phyloP scores from a whole-genome alignment of 2,329 filamentous ascomycete genomes.

The Ophiostoma angusticollis region DNA sequence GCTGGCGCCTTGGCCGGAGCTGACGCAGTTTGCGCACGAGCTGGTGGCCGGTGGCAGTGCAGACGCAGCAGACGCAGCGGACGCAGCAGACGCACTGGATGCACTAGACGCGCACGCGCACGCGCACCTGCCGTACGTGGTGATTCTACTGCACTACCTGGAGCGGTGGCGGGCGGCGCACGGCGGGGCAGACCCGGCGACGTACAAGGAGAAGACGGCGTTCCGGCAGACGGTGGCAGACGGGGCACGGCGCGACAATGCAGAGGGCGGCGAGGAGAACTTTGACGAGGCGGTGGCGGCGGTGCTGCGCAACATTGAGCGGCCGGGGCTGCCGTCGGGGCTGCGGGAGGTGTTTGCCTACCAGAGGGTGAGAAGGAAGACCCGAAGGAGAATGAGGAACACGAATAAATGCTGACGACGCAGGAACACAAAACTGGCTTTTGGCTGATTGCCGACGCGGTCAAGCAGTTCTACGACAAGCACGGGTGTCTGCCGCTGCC shows the following conservation, averaged over 20 bases:
- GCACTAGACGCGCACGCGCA: slow-evolving; percentile 66
- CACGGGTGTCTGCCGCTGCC: slow-evolving; percentile 69
- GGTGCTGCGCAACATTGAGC: slow-evolving; percentile 74
- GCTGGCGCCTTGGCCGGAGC: slow-evolving; percentile 73
- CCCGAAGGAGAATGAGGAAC: too few relatives aligned
- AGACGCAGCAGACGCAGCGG: too few relatives aligned
- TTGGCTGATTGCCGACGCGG: slow-evolving; percentile 77
- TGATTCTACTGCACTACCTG: slow-evolving; percentile 71
- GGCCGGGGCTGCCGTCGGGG: slow-evolving; percentile 52
- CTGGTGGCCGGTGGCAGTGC: slow-evolving; percentile 55
- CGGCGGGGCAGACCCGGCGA: slow-evolving; percentile 53
- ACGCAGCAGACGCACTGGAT: too few relatives aligned
- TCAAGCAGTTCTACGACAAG: slow-evolving; percentile 62
- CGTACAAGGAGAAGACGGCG: slow-evolving; percentile 73
- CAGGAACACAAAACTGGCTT: slow-evolving; percentile 43
- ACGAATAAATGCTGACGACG: too few relatives aligned
- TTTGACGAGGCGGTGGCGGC: slow-evolving; percentile 84
- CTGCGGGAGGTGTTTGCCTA: slow-evolving; percentile 71
- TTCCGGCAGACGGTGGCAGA: slow-evolving; percentile 61
- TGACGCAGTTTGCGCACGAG: slow-evolving; percentile 51
- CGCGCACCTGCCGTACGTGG: slow-evolving; percentile 80
- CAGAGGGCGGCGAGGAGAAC: slow-evolving; percentile 90
- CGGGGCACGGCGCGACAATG: slow-evolving; percentile 55
- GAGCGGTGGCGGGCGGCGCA: slow-evolving; percentile 65
- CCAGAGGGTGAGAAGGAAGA: too few relatives aligned